A percentile compares a stretch with the other conserved stretches of the same genome.
These are phyloP conservation scores for Spinacia oleracea DNA, from an alignment of 179 eudicot species.

Conservation along the genomic window DNA sequence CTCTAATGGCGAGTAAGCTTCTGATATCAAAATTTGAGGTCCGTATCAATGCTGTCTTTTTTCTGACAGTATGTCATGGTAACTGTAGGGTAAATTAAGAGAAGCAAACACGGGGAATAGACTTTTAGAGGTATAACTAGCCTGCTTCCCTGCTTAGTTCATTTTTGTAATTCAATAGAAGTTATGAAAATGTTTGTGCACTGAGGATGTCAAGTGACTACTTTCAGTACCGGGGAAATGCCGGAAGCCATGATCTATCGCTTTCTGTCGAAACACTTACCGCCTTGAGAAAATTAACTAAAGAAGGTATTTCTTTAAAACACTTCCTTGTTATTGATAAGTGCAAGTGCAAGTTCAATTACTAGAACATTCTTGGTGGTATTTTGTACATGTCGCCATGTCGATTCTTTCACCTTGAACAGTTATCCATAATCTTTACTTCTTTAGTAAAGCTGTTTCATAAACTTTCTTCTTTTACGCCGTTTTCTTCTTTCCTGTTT, in stretches of 20 bases:
- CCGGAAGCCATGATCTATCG: slow-evolving; percentile 95
- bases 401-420: neutral
- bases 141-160: slow-evolving; percentile 5
- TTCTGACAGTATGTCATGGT: slow-evolving; percentile 27
- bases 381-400: neutral
- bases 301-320: slow-evolving; percentile 65
- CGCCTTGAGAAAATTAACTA: slow-evolving; percentile 66
- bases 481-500: slow-evolving; percentile 3
- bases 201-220: slow-evolving; percentile 22
- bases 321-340: neutral
- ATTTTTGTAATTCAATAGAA: neutral
- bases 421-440: neutral
- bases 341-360: slow-evolving; percentile 6
- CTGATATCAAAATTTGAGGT: slow-evolving; percentile 16
- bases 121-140: slow-evolving; percentile 74
- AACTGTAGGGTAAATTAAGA: slow-evolving; percentile 72
- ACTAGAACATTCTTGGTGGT: slow-evolving; percentile 15
- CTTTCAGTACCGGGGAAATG: slow-evolving; percentile 88
- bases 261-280: slow-evolving; percentile 82
- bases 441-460: neutral
- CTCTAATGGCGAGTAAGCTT: slow-evolving; percentile 10
- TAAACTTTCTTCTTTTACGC: neutral
- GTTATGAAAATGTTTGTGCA: slow-evolving; percentile 10
- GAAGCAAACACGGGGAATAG: slow-evolving; percentile 75
- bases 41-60: slow-evolving; percentile 11